These are phyloP conservation scores for Mycena amicta DNA, from an alignment of 768 basidiomycete genomes.

Conservation along the genomic window DNA sequence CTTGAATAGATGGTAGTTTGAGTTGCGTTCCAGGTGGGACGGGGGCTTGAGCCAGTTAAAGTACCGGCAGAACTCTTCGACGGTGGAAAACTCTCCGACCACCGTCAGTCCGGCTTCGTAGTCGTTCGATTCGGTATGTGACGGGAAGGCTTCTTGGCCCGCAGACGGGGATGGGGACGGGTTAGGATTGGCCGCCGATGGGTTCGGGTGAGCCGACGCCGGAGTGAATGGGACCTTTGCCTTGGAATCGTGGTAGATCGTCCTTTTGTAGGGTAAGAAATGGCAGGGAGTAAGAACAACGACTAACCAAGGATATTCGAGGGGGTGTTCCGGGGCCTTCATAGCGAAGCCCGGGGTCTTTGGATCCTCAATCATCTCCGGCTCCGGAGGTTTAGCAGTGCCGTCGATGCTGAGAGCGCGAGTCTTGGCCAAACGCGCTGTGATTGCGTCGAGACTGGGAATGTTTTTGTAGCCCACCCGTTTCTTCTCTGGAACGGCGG, in stretches of 20 bases:
- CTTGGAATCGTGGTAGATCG: constrained; percentile 89
- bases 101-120: constrained; percentile 87
- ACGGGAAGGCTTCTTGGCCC: constrained; percentile 28
- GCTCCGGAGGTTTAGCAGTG: constrained; percentile 70
- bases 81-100: constrained; percentile 89
- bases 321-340: constrained; percentile 79
- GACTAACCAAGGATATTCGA: constrained; percentile 80
- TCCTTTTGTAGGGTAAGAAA: constrained; percentile 53
- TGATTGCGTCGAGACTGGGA: constrained; percentile 83
- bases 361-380: constrained; percentile 80
- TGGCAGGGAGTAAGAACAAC: constrained; percentile 1
- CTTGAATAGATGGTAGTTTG: constrained; percentile 96
- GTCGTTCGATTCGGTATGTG: constrained; percentile 60
- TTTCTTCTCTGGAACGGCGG: constrained; percentile 33
- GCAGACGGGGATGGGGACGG: constrained; percentile 25
- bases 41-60: constrained; percentile 95
- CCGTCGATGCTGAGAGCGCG: constrained; percentile 66
- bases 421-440: constrained; percentile 73
- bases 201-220: constrained; percentile 31
- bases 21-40: constrained; percentile 83
- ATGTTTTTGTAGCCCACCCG: constrained; percentile 86
- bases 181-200: too few relatives aligned
- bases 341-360: constrained; percentile 76
- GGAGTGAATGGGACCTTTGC: constrained; percentile 64
- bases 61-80: constrained; percentile 88